Evolutionary conservation across 2,329 filamentous ascomycete species (phyloP), one percentile per base, ranked within the genome.

Genomic region (Diaporthe capsici): DNA sequence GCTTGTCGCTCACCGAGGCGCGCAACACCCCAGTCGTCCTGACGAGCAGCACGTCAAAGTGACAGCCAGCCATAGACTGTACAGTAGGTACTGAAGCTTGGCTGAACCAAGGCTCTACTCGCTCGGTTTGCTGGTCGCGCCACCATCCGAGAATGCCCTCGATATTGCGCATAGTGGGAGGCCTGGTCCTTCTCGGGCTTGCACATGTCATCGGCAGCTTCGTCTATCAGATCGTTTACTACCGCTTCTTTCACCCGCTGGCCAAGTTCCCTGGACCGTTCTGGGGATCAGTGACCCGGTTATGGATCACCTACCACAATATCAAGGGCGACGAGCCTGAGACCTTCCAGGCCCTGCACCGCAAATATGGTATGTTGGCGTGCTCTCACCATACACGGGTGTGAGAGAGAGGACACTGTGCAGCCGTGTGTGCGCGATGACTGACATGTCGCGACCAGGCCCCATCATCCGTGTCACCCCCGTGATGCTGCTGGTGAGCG

Each of bases 281-380:
- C 78, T 90, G 87, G 86, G 88, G 83, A 12, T 71, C 37, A 85
- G 84, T 74, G 22, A 90, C 88, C n/a, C 81, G 86, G 61, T 82
- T 91, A 13, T 91, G 88, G 87, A 86, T 90, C 71, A 85, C 87
- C 65, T 89, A 86, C 78, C 87, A 90, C 80, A 88, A 88, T 75
- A 71, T 88, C 37, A 84, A 84, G 57, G 86, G 83, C 68, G 86
- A 87, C 31, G 88, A 90, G 79, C 83, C 84, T 67, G 79, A 85
- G 58, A 81, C 84, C 1, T 82, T 85, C 42, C 81, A 84, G 75
- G 83, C 82, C 1, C 79, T 90, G 25, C 85, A 87, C 74, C 55
- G 65, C 53, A 70, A 82, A 85, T 85, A 89, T 83, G 88, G 88
- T 88, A 81, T 71, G 76, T 39, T 5, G 8, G 2, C 17, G n/a